Conservation (phyloP, 106 monocot genomes). For the Platanthera zijinensis region DNA sequence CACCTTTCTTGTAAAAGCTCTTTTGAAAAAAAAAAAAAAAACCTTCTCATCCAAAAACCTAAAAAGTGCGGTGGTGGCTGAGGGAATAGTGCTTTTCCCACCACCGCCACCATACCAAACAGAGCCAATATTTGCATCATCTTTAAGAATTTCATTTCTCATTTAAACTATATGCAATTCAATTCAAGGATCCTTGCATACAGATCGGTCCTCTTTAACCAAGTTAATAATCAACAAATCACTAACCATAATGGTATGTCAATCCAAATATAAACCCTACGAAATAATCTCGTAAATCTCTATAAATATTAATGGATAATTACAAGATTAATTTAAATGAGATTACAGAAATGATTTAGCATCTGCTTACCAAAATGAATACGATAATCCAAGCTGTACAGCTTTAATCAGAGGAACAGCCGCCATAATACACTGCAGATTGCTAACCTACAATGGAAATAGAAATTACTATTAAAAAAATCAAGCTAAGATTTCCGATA, state of each 20-base stretch:
- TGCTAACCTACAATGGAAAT: conserved; percentile 42
- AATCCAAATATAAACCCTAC: not conserved
- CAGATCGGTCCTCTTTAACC: not conserved
- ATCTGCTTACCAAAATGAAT: conserved; percentile 65
- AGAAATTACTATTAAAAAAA: not conserved
- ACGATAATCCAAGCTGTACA: conserved; percentile 67
- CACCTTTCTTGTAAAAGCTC: too few species aligned
- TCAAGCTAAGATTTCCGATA: not conserved
- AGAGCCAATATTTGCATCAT: too few species aligned
- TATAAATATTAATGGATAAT: not conserved
- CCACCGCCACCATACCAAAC: too few species aligned
- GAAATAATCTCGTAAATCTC: too few species aligned
- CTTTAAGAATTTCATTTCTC: not conserved
- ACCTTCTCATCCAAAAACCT: too few species aligned
- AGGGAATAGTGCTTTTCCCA: too few species aligned
- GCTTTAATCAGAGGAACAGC: conserved; percentile 61
- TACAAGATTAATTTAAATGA: not conserved
- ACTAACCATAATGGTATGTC: not conserved
- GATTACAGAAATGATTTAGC: not conserved
- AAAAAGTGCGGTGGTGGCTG: too few species aligned
- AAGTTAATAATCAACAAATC: not conserved
- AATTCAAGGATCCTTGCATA: not conserved
- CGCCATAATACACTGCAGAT: conserved; percentile 73
- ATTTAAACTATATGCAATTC: not conserved
- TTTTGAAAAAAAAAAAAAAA: too few species aligned